Base-by-base conservation (phyloP, 129 eudicot genomes). In the Silybum marianum region DNA sequence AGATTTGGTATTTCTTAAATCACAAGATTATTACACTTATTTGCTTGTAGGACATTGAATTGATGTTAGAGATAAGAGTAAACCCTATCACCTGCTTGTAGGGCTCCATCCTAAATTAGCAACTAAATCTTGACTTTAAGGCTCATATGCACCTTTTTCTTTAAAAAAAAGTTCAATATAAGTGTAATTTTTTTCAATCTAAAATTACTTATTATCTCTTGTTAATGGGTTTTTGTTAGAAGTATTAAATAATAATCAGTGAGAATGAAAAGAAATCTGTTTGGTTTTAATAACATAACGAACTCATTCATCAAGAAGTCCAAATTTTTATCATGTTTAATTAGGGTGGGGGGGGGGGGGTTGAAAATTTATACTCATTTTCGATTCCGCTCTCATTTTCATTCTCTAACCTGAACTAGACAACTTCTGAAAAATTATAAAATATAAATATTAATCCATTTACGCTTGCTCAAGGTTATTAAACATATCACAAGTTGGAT, bases 41-140 rank as follows among this genome's bases (percentile, higher is more conserved):
- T 58, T 58, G 65, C 65, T 58, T 58, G 65, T 58, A 58, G 65
- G 65, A n/a, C 65, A 58, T 58, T 58, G 65, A 58, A 58, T 58
- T n/a, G 63, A 9, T 54, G 63, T 54, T 58, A 58, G 19, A 54
- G 63, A 54, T 54, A 58, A 51, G 66, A 58, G 66, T 58, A 58
- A 58, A 58, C 66, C 66, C 16, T 44, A 44, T 44, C 66, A 58
- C 9, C 66, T 58, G 10, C 66, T 58, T 58, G 23, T 58, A n/a
- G 66, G 66, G 66, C 2, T 58, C 66, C 63, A 54, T 54, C 63
- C 63, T 54, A 58, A 58, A 58, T 58, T 58, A 58, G 66, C 66
- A 58, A 58, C n/a, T 58, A 19, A 1, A 58, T 58, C 66, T 18
- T n/a, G 66, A n/a, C 66, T 18, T 58, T 58, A 58, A 14, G 23